Evolutionary conservation across 352 stramenopile species (phyloP), one percentile per base, ranked within the genome.

Genomic region (Pythium rishiriense): DNA sequence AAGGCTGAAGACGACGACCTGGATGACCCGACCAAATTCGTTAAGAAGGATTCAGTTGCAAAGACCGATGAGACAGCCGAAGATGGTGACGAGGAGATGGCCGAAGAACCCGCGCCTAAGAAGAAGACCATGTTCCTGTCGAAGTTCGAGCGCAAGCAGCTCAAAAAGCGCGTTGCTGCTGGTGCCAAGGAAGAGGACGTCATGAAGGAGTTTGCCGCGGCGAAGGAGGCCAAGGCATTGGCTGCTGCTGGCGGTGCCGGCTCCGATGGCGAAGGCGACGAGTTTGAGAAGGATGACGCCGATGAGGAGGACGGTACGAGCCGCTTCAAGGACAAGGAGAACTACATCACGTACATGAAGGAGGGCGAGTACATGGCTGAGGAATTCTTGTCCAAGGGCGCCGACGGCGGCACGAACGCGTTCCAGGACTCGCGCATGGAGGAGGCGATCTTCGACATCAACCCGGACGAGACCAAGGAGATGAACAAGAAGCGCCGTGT

Each of bases 401-500:
- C 76, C 0, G 86, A 95, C 39, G 85, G 85, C 52, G 85, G 85
- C 48, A 89, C 83, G 48, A 95, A 88, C 56, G 73, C 80, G 21
- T 95, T 93, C 66, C 76, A 88, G 21, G 81, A 94, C 58, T 83
- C 86, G 26, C 76, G 96, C 24, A 74, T 99, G 45, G 94, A 99
- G 73, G 94, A 99, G 60, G 96, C 96, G 12, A 97, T 99, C 68
- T 68, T 99, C 29, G 97, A 99, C 68, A 93, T 99, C 67, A 98
- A 98, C 61, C 97, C 97, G 14, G 97, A 99, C 63, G 97, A 99
- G 62, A 97, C 97, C n/a, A 85, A 97, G 29, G 92, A 98, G 62
- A 89, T 99, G 76, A 97, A 98, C 63, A 98, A 98, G 73, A 98
- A 98, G 71, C 91, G 98, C n/a, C 83, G 95, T 24, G 97, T 99